Evolutionary conservation across 2,329 filamentous ascomycete species (phyloP).

Genomic region (Alternaria gansuensis): DNA sequence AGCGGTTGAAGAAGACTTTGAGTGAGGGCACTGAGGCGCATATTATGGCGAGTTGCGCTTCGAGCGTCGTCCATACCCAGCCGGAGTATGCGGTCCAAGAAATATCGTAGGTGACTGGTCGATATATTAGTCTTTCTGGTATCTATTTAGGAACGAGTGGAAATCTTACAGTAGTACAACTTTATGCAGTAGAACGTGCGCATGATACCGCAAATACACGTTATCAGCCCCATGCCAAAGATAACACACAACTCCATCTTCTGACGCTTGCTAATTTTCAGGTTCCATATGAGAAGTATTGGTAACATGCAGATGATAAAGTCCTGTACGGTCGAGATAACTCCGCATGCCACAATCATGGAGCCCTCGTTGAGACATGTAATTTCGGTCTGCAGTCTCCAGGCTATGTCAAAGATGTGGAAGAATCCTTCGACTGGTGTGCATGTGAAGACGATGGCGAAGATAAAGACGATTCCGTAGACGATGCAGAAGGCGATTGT

Average conservation of each 20-base stretch:
- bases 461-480: constrained; percentile 52
- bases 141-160: too few relatives aligned
- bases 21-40: constrained; percentile 56
- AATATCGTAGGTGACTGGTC: constrained; percentile 50
- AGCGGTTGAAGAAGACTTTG: constrained; percentile 56
- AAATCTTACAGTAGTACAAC: constrained; percentile 40
- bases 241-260: constrained; percentile 58
- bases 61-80: constrained; percentile 55
- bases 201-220: constrained; percentile 49
- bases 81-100: constrained; percentile 53
- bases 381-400: constrained; percentile 44
- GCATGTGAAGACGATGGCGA: constrained; percentile 51
- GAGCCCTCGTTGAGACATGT: constrained; percentile 52
- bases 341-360: constrained; percentile 52
- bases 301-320: constrained; percentile 55
- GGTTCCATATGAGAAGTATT: constrained; percentile 56
- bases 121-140: background rate
- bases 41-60: constrained; percentile 55
- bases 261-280: constrained; percentile 55
- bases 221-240: constrained; percentile 56
- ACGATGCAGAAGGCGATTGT: constrained; percentile 52
- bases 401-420: constrained; percentile 48
- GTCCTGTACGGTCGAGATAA: constrained; percentile 53
- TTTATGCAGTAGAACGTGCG: constrained; percentile 51
- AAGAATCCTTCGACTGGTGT: constrained; percentile 54